A percentile compares a stretch with the other conserved stretches of the same genome.
phyloP scores from a whole-genome alignment of 2,329 filamentous ascomycete genomes.

The Stemphylium vesicarium region DNA sequence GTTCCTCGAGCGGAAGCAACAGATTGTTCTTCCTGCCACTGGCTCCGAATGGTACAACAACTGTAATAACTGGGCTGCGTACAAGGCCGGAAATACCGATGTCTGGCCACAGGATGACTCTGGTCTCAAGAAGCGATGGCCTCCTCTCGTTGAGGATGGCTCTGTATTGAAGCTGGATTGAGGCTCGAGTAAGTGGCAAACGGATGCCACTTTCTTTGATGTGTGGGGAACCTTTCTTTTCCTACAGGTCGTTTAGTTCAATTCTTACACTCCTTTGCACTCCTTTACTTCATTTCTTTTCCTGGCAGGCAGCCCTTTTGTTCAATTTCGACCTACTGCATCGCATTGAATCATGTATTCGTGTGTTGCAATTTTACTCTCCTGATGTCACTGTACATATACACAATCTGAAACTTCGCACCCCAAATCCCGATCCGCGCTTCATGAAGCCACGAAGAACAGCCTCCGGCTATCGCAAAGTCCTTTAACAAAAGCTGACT shows the following conservation, averaged over 20 bases:
- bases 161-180: conserved; percentile 6
- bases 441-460: background rate
- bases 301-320: too few species aligned
- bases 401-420: too few species aligned
- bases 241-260: conserved; percentile 1
- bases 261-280: conserved; percentile 16
- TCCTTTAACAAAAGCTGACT: background rate
- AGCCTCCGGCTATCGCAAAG: background rate
- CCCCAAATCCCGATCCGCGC: too few species aligned
- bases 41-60: conserved; percentile 37
- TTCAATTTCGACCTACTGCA: too few species aligned
- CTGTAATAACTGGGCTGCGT: conserved; percentile 33
- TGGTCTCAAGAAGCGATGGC: conserved; percentile 46
- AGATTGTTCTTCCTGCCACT: conserved; percentile 27
- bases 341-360: too few species aligned
- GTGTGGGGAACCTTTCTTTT: background rate
- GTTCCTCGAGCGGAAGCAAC: conserved; percentile 31
- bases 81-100: conserved; percentile 21
- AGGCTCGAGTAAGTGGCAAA: background rate
- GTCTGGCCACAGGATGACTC: conserved; percentile 50
- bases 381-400: too few species aligned
- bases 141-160: conserved; percentile 15
- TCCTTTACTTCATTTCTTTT: background rate
- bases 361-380: too few species aligned
- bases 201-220: background rate